phyloP scores from a whole-genome alignment of 768 basidiomycete species.

The Leccinum longicurvipes region DNA sequence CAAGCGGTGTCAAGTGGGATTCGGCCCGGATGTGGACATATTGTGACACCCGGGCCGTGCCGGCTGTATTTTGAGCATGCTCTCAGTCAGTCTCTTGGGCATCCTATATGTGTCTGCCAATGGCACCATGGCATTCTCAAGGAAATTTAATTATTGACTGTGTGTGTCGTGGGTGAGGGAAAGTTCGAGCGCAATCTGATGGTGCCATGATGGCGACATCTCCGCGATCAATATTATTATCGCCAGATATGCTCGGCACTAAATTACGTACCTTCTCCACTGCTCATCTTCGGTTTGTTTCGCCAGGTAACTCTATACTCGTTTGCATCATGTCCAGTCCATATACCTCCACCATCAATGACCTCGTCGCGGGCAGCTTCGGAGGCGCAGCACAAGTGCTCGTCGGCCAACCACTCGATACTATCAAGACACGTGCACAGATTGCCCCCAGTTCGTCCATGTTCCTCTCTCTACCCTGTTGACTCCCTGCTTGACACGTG shows the following conservation, averaged over 20 bases:
- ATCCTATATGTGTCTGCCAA: no score
- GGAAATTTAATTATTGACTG: no score
- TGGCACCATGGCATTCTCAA: no score
- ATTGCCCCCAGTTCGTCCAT: constrained; percentile 69
- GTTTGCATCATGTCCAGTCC: constrained; percentile 15
- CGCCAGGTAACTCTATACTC: background rate
- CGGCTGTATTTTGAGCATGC: background rate
- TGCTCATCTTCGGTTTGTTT: background rate
- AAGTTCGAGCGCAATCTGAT: background rate
- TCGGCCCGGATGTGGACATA: background rate
- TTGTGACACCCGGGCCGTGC: no score
- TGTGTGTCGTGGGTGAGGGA: background rate
- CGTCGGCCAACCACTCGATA: constrained; percentile 90
- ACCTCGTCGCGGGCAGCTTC: constrained; percentile 83
- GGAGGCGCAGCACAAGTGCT: constrained; percentile 95
- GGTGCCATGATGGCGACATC: constrained; percentile 8
- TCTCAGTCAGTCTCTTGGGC: no score
- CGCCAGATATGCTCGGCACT: background rate
- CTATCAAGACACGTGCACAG: constrained; percentile 85
- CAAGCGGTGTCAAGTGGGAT: no score
- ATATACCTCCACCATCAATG: constrained; percentile 63
- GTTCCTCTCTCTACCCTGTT: background rate
- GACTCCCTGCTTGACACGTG: background rate
- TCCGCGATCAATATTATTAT: background rate
- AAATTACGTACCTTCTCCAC: background rate